Evolutionary conservation across 2,329 filamentous ascomycete genomes (phyloP).

Genomic region (Phialophora chinensis): DNA sequence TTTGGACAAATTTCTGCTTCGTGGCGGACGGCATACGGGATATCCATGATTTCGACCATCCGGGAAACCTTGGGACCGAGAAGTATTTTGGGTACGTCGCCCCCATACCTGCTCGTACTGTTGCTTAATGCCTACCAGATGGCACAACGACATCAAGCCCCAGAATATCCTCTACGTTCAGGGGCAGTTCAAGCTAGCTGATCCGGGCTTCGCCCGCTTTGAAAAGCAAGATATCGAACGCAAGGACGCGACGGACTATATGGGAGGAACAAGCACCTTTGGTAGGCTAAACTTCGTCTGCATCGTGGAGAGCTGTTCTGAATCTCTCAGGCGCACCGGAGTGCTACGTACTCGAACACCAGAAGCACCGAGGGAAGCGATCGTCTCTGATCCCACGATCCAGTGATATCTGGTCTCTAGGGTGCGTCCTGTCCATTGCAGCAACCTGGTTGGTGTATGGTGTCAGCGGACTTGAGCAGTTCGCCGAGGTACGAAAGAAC

Average conservation of each 20-base stretch:
- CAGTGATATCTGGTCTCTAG: slow-evolving; percentile 52
- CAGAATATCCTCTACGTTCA: slow-evolving; percentile 6
- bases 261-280: slow-evolving; percentile 9
- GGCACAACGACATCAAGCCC: slow-evolving; percentile 6
- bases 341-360: slow-evolving; percentile 5
- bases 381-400: slow-evolving; percentile 40
- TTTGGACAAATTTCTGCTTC: neutral
- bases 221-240: slow-evolving; percentile 3
- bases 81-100: neutral
- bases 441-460: slow-evolving; percentile 50
- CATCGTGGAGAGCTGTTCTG: neutral
- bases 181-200: neutral
- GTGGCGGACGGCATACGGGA: neutral
- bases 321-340: slow-evolving; percentile 24
- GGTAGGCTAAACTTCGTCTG: slow-evolving; percentile 3
- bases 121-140: neutral
- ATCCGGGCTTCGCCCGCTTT: slow-evolving; percentile 5
- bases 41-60: neutral
- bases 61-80: neutral
- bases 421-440: slow-evolving; percentile 49
- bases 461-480: slow-evolving; percentile 43
- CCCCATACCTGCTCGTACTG: neutral
- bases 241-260: neutral
- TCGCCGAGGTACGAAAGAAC: slow-evolving; percentile 35
- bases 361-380: neutral